Evolutionary conservation across 129 eudicot genomes (phyloP).

Genomic region (Heracleum sosnowskyi): DNA sequence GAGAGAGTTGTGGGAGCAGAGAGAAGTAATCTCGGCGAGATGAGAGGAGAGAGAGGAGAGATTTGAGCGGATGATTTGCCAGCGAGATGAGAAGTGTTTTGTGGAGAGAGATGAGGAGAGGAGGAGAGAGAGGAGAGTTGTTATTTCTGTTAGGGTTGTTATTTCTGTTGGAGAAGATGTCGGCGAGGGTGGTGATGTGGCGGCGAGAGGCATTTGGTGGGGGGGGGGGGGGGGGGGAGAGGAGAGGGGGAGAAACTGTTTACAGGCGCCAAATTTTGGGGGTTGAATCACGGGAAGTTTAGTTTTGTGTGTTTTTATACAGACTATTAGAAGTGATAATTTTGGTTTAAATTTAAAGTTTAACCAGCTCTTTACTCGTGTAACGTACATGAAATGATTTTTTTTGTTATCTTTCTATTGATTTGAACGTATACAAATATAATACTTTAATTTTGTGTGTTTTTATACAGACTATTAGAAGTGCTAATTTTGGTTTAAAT

Average conservation of each 20-base stretch:
- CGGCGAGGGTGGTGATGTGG: slow-evolving; percentile 25
- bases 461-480: no score
- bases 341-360: no score
- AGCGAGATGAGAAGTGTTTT: slow-evolving; percentile 50
- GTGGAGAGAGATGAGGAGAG: slow-evolving; percentile 54
- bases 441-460: no score
- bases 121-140: slow-evolving; percentile 33
- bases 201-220: slow-evolving; percentile 38
- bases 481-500: no score
- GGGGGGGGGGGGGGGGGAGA: neutral
- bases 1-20: slow-evolving; percentile 55
- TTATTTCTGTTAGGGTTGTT: slow-evolving; percentile 29
- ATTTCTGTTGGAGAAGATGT: slow-evolving; percentile 13
- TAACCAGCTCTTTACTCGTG: no score
- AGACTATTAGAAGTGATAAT: no score
- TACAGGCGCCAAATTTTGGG: neutral
- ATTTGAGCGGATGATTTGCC: slow-evolving; percentile 58
- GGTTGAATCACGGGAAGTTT: neutral
- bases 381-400: no score
- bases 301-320: neutral
- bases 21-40: slow-evolving; percentile 42
- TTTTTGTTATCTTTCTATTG: no score
- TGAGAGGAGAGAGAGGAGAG: slow-evolving; percentile 51
- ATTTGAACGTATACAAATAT: no score
- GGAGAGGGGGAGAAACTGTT: neutral